phyloP scores from a whole-genome alignment of 192 early-diverging fungal genomes.

The Coemansia sp. region DNA sequence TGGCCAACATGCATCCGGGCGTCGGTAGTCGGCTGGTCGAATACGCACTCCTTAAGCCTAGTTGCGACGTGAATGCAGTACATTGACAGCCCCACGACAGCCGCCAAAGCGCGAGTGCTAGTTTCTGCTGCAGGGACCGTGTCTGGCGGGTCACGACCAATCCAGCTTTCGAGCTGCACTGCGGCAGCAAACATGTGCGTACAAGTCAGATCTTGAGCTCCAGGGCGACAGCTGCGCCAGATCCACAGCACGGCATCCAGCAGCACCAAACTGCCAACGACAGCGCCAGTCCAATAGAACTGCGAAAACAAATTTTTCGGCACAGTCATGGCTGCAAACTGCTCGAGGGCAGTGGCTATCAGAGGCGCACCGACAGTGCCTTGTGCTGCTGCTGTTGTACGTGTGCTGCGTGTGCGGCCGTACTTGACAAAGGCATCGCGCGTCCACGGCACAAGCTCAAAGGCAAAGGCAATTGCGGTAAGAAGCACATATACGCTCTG shows the following conservation, averaged over 20 bases:
- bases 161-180: background rate
- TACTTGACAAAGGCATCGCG: slow-evolving; percentile 50
- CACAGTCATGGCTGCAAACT: slow-evolving; percentile 26
- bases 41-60: slow-evolving; percentile 36
- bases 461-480: slow-evolving; percentile 21
- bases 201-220: background rate
- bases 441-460: slow-evolving; percentile 41
- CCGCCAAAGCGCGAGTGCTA: background rate
- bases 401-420: slow-evolving; percentile 26
- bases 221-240: background rate
- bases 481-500: slow-evolving; percentile 23
- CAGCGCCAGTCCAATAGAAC: slow-evolving; percentile 34
- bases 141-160: background rate
- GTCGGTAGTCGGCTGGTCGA: slow-evolving; percentile 30
- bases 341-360: background rate
- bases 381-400: background rate
- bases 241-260: slow-evolving; percentile 18
- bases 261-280: slow-evolving; percentile 14
- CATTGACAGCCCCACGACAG: slow-evolving; percentile 21
- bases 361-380: background rate
- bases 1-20: slow-evolving; percentile 63
- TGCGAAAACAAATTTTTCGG: slow-evolving; percentile 40
- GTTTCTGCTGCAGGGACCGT: background rate
- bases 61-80: slow-evolving; percentile 31
- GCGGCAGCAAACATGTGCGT: no score